These are phyloP conservation scores for Penicillium turbatum DNA, from an alignment of 495 filamentous ascomycete species.

Conservation along the genomic window DNA sequence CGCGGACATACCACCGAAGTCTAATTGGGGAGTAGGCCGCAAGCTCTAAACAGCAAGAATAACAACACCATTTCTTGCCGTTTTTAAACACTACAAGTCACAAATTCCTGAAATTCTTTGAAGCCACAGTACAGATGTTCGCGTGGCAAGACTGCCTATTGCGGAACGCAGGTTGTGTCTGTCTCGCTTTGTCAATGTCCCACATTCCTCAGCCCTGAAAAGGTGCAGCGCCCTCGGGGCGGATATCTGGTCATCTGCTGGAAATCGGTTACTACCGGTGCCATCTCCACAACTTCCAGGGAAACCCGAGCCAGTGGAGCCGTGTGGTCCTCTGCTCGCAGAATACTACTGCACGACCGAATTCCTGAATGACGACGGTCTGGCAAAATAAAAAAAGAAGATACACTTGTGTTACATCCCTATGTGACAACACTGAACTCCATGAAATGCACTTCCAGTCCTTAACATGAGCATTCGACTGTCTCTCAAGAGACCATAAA, in stretches of 20 bases:
- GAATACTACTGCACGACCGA: not conserved
- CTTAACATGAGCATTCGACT: no score
- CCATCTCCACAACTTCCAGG: not conserved
- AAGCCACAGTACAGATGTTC: not conserved
- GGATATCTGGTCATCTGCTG: not conserved
- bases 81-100: not conserved
- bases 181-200: not conserved
- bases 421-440: not conserved
- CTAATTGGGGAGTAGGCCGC: not conserved
- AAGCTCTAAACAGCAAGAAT: not conserved
- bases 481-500: no score
- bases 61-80: not conserved
- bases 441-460: no score
- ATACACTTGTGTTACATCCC: not conserved
- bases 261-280: slow-evolving; percentile 5
- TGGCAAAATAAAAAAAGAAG: not conserved
- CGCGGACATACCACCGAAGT: slow-evolving; percentile 47
- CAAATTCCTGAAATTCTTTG: not conserved
- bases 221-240: not conserved
- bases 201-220: not conserved
- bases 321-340: not conserved
- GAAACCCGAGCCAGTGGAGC: not conserved
- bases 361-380: not conserved
- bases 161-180: not conserved
- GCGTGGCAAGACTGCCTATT: not conserved